Conservation (phyloP, 352 stramenopile species). For the Phytophthora capsici region DNA sequence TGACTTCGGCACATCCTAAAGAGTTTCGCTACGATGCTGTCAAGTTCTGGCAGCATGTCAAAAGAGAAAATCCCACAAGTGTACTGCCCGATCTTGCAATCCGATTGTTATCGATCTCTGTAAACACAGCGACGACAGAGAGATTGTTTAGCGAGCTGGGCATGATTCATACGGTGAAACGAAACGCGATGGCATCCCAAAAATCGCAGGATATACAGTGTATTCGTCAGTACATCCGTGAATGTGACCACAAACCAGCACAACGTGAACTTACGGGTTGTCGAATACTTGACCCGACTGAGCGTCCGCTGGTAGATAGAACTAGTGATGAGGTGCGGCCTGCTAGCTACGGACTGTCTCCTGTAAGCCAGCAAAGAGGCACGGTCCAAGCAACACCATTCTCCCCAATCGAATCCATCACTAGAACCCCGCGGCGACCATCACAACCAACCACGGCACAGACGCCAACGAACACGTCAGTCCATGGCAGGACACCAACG, state of each 20-base stretch:
- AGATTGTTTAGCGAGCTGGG: background rate
- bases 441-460: background rate
- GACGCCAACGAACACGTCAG: background rate
- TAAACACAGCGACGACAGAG: conserved; percentile 1
- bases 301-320: background rate
- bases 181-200: background rate
- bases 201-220: conserved; percentile 1
- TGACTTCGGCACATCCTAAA: background rate
- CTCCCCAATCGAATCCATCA: too few relatives aligned
- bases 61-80: background rate
- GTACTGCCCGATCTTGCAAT: conserved; percentile 1
- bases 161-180: background rate
- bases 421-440: too few relatives aligned
- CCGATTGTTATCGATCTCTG: background rate
- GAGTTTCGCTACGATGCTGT: background rate
- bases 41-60: background rate
- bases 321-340: background rate
- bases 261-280: background rate
- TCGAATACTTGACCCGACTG: background rate
- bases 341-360: background rate
- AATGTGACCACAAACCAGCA: background rate
- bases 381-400: background rate
- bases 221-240: background rate
- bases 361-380: background rate
- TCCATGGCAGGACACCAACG: background rate